Evolutionary conservation across 495 filamentous ascomycete genomes (phyloP).

Genomic region (Podospora pseudoanserina): DNA sequence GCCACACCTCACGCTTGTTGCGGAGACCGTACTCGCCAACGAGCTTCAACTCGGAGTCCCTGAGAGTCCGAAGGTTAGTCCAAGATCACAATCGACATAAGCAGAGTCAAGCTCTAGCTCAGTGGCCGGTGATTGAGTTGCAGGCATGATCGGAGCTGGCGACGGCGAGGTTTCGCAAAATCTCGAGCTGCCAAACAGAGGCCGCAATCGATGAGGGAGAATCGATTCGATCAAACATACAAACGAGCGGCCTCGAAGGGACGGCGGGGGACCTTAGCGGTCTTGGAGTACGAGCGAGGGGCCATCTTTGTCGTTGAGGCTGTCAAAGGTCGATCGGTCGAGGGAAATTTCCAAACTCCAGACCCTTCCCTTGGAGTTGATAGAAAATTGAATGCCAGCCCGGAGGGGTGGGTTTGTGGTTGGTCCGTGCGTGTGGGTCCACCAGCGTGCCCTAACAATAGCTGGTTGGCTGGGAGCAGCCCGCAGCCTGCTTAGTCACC

Average conservation of each 20-base stretch:
- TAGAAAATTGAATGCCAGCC: slow-evolving; percentile 28
- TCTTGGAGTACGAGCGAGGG: slow-evolving; percentile 85
- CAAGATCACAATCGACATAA: slow-evolving; percentile 78
- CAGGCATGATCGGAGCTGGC: slow-evolving; percentile 22
- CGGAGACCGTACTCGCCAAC: slow-evolving; percentile 98
- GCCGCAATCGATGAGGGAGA: slow-evolving; percentile 26
- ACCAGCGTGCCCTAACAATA: slow-evolving; percentile 32
- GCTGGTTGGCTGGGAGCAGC: slow-evolving; percentile 9
- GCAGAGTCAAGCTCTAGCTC: slow-evolving; percentile 94
- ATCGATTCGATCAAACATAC: slow-evolving; percentile 47
- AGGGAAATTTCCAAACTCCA: slow-evolving; percentile 26
- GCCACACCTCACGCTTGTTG: slow-evolving; percentile 99
- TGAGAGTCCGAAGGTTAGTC: slow-evolving; percentile 52
- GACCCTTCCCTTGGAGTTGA: slow-evolving; percentile 4
- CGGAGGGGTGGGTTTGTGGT: slow-evolving; percentile 39
- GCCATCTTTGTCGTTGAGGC: slow-evolving; percentile 47
- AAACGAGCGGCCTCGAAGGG: slow-evolving; percentile 99
- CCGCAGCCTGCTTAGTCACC: slow-evolving; percentile 33
- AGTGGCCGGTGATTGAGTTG: slow-evolving; percentile 75
- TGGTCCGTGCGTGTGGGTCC: slow-evolving; percentile 29
- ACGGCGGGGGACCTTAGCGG: slow-evolving; percentile 85
- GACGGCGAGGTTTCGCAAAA: background rate
- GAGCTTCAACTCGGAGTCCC: slow-evolving; percentile 98
- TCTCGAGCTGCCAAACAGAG: slow-evolving; percentile 52
- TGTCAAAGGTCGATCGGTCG: slow-evolving; percentile 31